These are phyloP conservation scores for Penicillium dipodomyicola DNA, from an alignment of 495 filamentous ascomycete genomes.

Conservation along the genomic window DNA sequence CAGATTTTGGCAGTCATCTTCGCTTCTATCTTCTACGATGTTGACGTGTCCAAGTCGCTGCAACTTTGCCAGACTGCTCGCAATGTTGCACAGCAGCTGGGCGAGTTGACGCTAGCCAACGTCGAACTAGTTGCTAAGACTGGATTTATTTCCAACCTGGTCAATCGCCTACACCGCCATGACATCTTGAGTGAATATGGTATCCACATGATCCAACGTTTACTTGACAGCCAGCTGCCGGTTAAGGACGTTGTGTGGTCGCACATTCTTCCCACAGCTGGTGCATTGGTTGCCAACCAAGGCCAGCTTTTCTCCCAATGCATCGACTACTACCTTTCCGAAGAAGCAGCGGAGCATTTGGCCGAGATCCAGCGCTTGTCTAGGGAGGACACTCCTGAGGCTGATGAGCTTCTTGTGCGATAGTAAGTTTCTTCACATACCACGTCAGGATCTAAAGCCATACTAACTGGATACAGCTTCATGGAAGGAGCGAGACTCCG, in stretches of 20 bases:
- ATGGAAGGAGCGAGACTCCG: slow-evolving; percentile 61
- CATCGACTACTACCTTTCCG: slow-evolving; percentile 72
- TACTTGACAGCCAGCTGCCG: slow-evolving; percentile 58
- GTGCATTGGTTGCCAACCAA: slow-evolving; percentile 65
- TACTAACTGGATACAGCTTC: slow-evolving; percentile 38
- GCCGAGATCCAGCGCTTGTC: slow-evolving; percentile 56
- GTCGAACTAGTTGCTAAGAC: slow-evolving; percentile 58
- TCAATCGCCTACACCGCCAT: slow-evolving; percentile 42
- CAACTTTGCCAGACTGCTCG: slow-evolving; percentile 55
- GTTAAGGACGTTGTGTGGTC: slow-evolving; percentile 68
- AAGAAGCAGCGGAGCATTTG: slow-evolving; percentile 50
- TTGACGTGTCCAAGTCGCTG: slow-evolving; percentile 63
- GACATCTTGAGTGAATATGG: slow-evolving; percentile 61
- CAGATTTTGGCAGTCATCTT: slow-evolving; percentile 57
- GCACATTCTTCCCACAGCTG: slow-evolving; percentile 62
- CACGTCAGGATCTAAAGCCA: neutral
- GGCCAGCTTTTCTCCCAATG: slow-evolving; percentile 70
- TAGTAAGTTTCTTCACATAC: slow-evolving; percentile 36
- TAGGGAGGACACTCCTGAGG: slow-evolving; percentile 42
- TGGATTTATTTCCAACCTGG: slow-evolving; percentile 47
- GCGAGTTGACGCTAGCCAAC: slow-evolving; percentile 56
- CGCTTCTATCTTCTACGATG: slow-evolving; percentile 63
- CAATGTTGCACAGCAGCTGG: slow-evolving; percentile 56
- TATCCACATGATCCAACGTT: slow-evolving; percentile 63
- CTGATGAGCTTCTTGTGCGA: slow-evolving; percentile 45